Percentiles rank a stretch among this genome's conserved stretches.
Conservation (phyloP, 2,329 filamentous ascomycete genomes). For the Akanthomyces uredinophilus region DNA sequence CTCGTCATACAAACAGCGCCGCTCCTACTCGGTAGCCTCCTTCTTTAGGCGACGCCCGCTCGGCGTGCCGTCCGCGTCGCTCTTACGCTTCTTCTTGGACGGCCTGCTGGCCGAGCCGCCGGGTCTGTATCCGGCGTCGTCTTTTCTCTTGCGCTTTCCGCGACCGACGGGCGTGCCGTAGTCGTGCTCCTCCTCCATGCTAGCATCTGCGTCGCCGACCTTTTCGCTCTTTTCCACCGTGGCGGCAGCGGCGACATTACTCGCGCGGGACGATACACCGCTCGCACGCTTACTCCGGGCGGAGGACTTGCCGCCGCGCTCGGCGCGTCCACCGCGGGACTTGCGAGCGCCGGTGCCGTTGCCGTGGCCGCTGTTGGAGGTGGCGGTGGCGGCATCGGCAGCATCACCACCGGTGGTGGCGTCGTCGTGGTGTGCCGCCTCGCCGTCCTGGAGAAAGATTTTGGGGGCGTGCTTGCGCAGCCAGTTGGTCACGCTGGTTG, state of each 20-base stretch:
- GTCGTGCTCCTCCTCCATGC: conserved; percentile 38
- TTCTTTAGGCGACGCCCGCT: conserved; percentile 33
- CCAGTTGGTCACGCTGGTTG: conserved; percentile 94
- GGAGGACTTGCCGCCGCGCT: conserved; percentile 35
- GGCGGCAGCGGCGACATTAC: conserved; percentile 27
- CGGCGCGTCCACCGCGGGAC: conserved; percentile 29
- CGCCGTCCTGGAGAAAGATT: conserved; percentile 75
- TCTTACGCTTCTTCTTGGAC: conserved; percentile 56
- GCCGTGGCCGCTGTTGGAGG: conserved; percentile 4
- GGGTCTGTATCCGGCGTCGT: conserved; percentile 55
- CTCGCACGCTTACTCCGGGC: conserved; percentile 33
- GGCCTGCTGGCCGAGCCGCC: conserved; percentile 51
- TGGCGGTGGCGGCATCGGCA: conserved; percentile 20
- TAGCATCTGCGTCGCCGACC: conserved; percentile 28
- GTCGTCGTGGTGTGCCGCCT: conserved; percentile 30
- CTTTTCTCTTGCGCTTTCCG: conserved; percentile 52
- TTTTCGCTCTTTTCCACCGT: not conserved
- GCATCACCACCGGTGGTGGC: conserved; percentile 26
- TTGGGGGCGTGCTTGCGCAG: conserved; percentile 78
- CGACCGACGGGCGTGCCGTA: conserved; percentile 28
- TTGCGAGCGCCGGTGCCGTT: conserved; percentile 28
- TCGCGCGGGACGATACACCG: conserved; percentile 21
- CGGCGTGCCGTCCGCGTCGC: conserved; percentile 38
- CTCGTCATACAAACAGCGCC: not conserved
- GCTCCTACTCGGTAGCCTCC: conserved; percentile 17